Evolutionary conservation across 1,284 basidiomycete species (phyloP).

Genomic region (Ceratorhiza oryzae-sativae): DNA sequence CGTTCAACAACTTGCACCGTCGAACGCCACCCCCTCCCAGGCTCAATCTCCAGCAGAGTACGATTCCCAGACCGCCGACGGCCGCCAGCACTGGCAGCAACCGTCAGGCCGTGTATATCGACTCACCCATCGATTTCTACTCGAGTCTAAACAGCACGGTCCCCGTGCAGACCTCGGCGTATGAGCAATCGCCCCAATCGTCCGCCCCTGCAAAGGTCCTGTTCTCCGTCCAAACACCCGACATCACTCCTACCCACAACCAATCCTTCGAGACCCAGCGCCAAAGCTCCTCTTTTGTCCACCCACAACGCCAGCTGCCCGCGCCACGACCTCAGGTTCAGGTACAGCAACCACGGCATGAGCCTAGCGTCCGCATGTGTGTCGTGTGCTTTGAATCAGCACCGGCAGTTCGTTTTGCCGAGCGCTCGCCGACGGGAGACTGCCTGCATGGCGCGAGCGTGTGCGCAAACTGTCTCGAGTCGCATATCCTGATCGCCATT

Average conservation of each 20-base stretch:
- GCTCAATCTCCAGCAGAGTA: neutral
- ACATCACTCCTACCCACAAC: neutral
- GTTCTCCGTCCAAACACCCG: neutral
- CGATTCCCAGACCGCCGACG: neutral
- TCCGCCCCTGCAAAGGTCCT: neutral
- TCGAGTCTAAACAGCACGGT: constrained; percentile 16
- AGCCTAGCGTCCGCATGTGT: neutral
- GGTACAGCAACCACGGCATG: neutral
- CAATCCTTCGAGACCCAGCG: neutral
- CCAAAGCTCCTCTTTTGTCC: no score
- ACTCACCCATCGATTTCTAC: constrained; percentile 27
- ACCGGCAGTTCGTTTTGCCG: constrained; percentile 14
- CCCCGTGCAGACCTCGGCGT: neutral
- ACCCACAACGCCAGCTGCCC: neutral
- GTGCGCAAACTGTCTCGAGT: constrained; percentile 15
- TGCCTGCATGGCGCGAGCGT: constrained; percentile 3
- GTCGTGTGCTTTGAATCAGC: constrained; percentile 17
- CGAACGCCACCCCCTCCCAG: neutral
- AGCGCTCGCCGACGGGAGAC: constrained; percentile 3
- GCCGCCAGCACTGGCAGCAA: neutral
- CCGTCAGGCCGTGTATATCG: constrained; percentile 1
- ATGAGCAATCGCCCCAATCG: neutral
- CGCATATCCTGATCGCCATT: constrained; percentile 6
- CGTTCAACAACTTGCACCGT: neutral
- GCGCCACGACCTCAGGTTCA: neutral